Evolutionary conservation across 768 basidiomycete species (phyloP).

Genomic region (Russula griseocarnosa): DNA sequence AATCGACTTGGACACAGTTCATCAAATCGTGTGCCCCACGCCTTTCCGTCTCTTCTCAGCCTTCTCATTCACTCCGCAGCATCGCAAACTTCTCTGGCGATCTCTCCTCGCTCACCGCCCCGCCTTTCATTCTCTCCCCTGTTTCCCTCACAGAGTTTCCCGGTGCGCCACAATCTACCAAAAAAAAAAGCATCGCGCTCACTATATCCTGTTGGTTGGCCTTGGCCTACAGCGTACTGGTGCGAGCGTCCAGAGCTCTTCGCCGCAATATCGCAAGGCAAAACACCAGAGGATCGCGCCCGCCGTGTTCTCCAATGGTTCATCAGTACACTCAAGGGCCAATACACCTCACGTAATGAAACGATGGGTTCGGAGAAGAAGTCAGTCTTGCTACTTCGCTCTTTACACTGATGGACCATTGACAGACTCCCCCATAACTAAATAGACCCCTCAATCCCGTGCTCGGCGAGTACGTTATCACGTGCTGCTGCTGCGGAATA

Average conservation of each 20-base stretch:
- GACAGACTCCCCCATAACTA: background rate
- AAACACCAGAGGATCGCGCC: slow-evolving; percentile 66
- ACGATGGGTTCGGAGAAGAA: slow-evolving; percentile 98
- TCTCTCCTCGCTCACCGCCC: slow-evolving; percentile 77
- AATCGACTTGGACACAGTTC: slow-evolving; percentile 85
- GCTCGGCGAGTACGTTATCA: slow-evolving; percentile 71
- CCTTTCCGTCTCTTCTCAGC: slow-evolving; percentile 12
- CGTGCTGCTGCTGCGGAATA: slow-evolving; percentile 6
- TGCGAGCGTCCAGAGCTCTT: slow-evolving; percentile 91
- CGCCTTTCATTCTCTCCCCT: slow-evolving; percentile 89
- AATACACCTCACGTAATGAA: slow-evolving; percentile 93
- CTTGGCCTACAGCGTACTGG: slow-evolving; percentile 72
- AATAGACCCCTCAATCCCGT: slow-evolving; percentile 90
- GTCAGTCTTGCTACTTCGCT: slow-evolving; percentile 40
- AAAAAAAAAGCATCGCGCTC: slow-evolving; percentile 14
- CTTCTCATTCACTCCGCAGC: slow-evolving; percentile 37
- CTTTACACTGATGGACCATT: background rate
- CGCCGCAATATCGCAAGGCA: slow-evolving; percentile 76
- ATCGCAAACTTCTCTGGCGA: slow-evolving; percentile 87
- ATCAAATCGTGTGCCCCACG: slow-evolving; percentile 67
- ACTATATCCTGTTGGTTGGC: slow-evolving; percentile 14
- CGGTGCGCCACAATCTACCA: slow-evolving; percentile 44
- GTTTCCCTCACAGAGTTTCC: slow-evolving; percentile 90
- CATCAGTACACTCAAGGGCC: slow-evolving; percentile 91
- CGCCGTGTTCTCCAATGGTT: slow-evolving; percentile 92